These are phyloP conservation scores for Trypanosoma caninum DNA, from an alignment of 208 protist genomes.

Conservation along the genomic window DNA sequence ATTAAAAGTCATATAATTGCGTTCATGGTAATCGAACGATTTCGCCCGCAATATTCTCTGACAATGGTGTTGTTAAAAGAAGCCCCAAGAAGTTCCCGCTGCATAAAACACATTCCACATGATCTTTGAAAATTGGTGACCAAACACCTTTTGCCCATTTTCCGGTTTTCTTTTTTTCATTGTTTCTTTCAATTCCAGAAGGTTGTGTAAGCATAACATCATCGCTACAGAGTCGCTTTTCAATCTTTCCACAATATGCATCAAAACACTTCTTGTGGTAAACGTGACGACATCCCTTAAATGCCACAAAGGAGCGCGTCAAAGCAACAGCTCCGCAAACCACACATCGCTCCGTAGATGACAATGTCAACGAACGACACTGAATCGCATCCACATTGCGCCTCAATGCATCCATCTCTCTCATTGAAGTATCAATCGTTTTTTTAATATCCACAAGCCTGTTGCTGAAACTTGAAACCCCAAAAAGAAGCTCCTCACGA, in stretches of 20 bases:
- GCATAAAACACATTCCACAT: conserved; percentile 30
- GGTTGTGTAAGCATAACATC: neutral
- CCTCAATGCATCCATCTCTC: conserved; percentile 23
- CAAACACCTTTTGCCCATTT: neutral
- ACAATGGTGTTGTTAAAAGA: conserved; percentile 21
- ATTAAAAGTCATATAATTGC: neutral
- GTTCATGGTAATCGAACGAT: conserved; percentile 23
- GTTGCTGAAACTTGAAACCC: conserved; percentile 26
- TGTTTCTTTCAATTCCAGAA: no score
- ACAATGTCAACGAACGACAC: conserved; percentile 1
- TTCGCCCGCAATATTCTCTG: conserved; percentile 2
- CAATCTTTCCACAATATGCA: conserved; percentile 11
- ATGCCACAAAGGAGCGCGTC: conserved; percentile 34
- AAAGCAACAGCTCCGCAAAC: conserved; percentile 34
- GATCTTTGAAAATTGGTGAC: neutral
- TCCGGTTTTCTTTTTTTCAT: no score
- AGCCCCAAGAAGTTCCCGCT: conserved; percentile 15
- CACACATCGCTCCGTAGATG: conserved; percentile 11
- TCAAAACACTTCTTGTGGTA: conserved; percentile 48
- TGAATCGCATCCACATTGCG: conserved; percentile 1
- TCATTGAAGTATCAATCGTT: conserved; percentile 22
- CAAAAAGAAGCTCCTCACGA: conserved; percentile 36
- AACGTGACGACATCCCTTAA: conserved; percentile 38
- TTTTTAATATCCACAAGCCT: conserved; percentile 15
- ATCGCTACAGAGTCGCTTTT: neutral